phyloP scores from a whole-genome alignment of 306 rosid genomes.

The Lathyrus sativus region DNA sequence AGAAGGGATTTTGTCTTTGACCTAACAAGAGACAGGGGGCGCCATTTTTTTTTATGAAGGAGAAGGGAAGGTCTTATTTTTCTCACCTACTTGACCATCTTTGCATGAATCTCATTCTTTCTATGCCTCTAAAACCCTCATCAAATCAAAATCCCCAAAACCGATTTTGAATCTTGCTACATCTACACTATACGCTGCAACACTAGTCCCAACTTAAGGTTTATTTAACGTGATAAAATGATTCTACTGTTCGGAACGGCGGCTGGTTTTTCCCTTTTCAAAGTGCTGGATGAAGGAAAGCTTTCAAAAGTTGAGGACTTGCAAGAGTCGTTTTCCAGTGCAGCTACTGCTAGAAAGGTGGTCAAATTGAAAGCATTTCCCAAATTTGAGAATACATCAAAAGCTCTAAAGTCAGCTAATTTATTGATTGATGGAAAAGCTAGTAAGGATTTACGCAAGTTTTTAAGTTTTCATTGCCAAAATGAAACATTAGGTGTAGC shows the following conservation, averaged over 20 bases:
- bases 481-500: slow-evolving; percentile 83
- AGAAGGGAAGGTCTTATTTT: too few species aligned
- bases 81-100: too few species aligned
- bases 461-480: slow-evolving; percentile 74
- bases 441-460: slow-evolving; percentile 88
- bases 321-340: slow-evolving; percentile 59
- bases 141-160: too few species aligned
- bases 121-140: too few species aligned
- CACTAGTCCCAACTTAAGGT: slow-evolving; percentile 7
- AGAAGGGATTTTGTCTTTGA: too few species aligned
- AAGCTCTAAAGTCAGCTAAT: slow-evolving; percentile 82
- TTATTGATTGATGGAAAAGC: slow-evolving; percentile 80
- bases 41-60: too few species aligned
- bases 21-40: too few species aligned
- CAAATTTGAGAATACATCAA: slow-evolving; percentile 82
- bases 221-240: slow-evolving; percentile 47
- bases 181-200: too few species aligned
- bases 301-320: slow-evolving; percentile 82
- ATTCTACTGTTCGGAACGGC: slow-evolving; percentile 73
- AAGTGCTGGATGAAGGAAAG: slow-evolving; percentile 80
- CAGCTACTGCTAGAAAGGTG: slow-evolving; percentile 81
- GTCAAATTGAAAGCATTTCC: slow-evolving; percentile 89
- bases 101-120: too few species aligned
- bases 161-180: too few species aligned
- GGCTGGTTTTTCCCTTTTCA: slow-evolving; percentile 81